Base-by-base conservation (phyloP, 495 filamentous ascomycete species). In the Apiosordaria backusii region DNA sequence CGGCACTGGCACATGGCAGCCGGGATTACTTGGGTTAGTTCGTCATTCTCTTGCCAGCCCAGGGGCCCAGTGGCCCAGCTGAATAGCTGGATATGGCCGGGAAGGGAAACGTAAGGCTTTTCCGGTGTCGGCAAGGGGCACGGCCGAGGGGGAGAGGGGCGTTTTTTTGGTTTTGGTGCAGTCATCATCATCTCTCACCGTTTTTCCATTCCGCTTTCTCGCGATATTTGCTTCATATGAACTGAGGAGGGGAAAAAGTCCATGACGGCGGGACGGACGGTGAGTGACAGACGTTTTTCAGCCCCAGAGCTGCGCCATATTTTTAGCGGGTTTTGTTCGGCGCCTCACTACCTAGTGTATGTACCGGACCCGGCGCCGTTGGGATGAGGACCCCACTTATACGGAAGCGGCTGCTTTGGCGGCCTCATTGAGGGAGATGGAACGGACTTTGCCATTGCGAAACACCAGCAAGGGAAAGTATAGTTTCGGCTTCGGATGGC, bases 51-150 rank as follows among this genome's bases (percentile, higher is more conserved):
- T 45, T 45, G 3, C 35, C 29, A 35, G 29, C 29, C 29, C 29
- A 35, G 10, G n/a, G 9, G 35, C 64, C 68, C 68, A 64, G 64
- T 64, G 27, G 23, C 19, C 27, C 57, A 70, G 68, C 68, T 70
- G 68, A 70, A 55, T 57, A 45, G 35, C 50, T 35, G 55, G 64
- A 54, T 27, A 57, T 57, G 60, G 60, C 65, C 65, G 61, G 7
- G 67, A 57, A 59, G 35, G 67, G 60, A 45, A 69, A 66, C 60
- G 68, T 64, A 66, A 70, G 68, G 68, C 68, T 60, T 70, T 66
- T 57, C 24, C 52, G 9, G 50, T 64, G 19, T 64, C 23, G 57
- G 54, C 40, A 45, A 24, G 67, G 65, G 63, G 35, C 35, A 45
- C 35, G 35, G 35, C 16, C n/a, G n/a, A n/a, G n/a, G 54, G 13